Evolutionary conservation across 371 early-diverging fungal species (phyloP), one percentile per base, ranked within the genome.

Genomic region (Syncephalastrum racemosum): DNA sequence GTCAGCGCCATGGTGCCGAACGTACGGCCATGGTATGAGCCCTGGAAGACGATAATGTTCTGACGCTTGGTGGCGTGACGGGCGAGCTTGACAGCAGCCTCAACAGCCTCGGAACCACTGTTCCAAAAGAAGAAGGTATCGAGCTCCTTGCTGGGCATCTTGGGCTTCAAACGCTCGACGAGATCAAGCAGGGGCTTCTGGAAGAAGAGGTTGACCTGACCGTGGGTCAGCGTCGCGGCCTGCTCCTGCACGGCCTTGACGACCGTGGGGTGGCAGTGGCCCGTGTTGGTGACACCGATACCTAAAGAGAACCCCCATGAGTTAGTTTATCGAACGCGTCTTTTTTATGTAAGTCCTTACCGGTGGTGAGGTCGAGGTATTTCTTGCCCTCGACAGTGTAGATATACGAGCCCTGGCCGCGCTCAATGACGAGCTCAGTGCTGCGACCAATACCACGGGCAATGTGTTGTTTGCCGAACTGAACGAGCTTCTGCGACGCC

Each of bases 211-310:
- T 84, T 84, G 56, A 78, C 72, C 63, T 84, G 81, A 31, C 69
- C 81, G 45, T 84, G 84, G 19, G 73, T 58, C 27, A 84, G 48
- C 27, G 70, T 79, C 16, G 67, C 79, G 1, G 73, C 77, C 63
- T 84, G 84, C 19, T 80, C 75, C 63, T 82, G 81, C 8, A 81
- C 83, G 43, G 84, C 84, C 62, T 80, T 80, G 15, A 84, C 84
- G 49, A 84, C 80, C n/a, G 66, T 79, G 46, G 84, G 84, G 49
- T 84, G 71, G 42, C 66, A 75, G 48, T 75, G 72, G 40, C 75
- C 77, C 51, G 79, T 79, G 47, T 66, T 76, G 27, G 82, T 80
- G 49, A 83, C 84, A 50, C 82, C 84, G 53, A 83, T 83, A 36
- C 82, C 82, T 50, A 50, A 15, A 6, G 4, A 18, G 18, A 7